Evolutionary conservation across 2,329 filamentous ascomycete species (phyloP).

Genomic region (Epichloe gansuensis): DNA sequence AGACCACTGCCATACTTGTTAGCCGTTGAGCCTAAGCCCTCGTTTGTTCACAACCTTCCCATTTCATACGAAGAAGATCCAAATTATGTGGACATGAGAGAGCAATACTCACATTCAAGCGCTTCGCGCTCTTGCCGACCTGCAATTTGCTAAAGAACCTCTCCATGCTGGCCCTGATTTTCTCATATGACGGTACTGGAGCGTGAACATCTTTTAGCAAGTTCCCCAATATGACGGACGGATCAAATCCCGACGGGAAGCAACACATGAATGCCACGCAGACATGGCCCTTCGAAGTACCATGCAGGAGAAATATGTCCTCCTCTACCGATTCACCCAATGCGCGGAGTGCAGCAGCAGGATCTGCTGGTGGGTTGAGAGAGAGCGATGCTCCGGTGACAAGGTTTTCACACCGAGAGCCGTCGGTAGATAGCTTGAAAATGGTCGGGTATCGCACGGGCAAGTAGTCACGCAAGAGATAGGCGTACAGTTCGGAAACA

Average conservation of each 20-base stretch:
- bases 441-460: conserved; percentile 36
- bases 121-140: conserved; percentile 35
- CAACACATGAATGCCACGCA: conserved; percentile 39
- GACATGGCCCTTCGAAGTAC: conserved; percentile 29
- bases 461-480: conserved; percentile 34
- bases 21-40: not conserved
- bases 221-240: conserved; percentile 36
- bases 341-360: conserved; percentile 23
- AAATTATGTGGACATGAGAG: not conserved
- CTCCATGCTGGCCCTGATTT: conserved; percentile 44
- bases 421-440: conserved; percentile 26
- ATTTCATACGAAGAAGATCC: not conserved
- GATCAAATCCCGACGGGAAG: conserved; percentile 40
- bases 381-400: conserved; percentile 24
- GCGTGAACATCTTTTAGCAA: conserved; percentile 36
- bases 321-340: conserved; percentile 42
- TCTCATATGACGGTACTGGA: conserved; percentile 42
- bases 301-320: conserved; percentile 38
- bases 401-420: conserved; percentile 25
- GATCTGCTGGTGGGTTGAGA: conserved; percentile 16
- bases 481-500: conserved; percentile 36
- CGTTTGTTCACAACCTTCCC: not conserved
- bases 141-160: conserved; percentile 36
- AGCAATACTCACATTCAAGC: conserved; percentile 31
- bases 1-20: conserved; percentile 29